Evolutionary conservation across 257 asterid genomes (phyloP).

Genomic region (Solanum chilense): DNA sequence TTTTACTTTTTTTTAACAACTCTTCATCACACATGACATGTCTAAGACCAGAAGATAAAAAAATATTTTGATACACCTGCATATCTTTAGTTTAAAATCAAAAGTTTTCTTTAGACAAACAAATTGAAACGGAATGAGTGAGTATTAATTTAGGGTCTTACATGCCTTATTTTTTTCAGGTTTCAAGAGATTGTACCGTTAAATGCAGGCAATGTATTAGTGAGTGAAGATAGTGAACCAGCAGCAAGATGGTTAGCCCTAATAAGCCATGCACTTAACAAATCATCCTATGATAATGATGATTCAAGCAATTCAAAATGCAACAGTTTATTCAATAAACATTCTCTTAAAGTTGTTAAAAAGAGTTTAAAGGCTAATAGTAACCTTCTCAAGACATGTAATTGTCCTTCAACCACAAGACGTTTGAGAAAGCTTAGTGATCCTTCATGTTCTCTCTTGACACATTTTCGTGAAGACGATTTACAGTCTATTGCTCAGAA

Average conservation of each 20-base stretch:
- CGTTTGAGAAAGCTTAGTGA: slow-evolving; percentile 28
- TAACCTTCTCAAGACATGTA: slow-evolving; percentile 43
- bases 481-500: slow-evolving; percentile 16
- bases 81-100: not conserved
- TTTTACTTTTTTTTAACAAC: not conserved
- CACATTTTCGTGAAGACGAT: slow-evolving; percentile 6
- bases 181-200: slow-evolving; percentile 94
- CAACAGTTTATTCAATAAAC: slow-evolving; percentile 37
- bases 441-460: slow-evolving; percentile 13
- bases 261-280: slow-evolving; percentile 75
- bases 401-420: slow-evolving; percentile 25
- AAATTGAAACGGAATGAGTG: not conserved
- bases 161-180: slow-evolving; percentile 21
- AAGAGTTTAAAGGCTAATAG: slow-evolving; percentile 43
- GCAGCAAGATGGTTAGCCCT: slow-evolving; percentile 87
- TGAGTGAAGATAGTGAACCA: slow-evolving; percentile 84
- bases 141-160: not conserved
- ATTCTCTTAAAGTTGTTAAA: slow-evolving; percentile 43
- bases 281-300: slow-evolving; percentile 39
- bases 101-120: not conserved
- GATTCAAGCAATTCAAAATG: slow-evolving; percentile 19
- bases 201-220: slow-evolving; percentile 83
- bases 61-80: not conserved
- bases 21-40: not conserved
- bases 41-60: not conserved